A percentile compares a stretch with the other conserved stretches of the same genome.
These are phyloP conservation scores for Eucalyptus sideroxylon DNA, from an alignment of 345 rosid species.

Conservation along the genomic window DNA sequence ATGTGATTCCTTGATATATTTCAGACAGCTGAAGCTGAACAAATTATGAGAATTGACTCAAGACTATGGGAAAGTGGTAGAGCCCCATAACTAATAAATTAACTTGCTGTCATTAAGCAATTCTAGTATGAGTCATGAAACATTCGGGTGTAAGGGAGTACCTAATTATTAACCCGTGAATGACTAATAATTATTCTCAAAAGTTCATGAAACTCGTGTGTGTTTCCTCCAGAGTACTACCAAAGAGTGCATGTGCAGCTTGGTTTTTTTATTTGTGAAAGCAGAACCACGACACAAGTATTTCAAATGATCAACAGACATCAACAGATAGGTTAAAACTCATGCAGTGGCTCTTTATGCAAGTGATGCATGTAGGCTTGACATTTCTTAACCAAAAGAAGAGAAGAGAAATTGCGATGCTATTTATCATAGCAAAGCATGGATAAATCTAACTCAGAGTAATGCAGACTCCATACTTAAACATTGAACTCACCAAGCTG, in stretches of 20 bases:
- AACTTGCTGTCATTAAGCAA: not conserved
- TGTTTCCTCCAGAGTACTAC: not conserved
- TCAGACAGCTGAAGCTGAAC: not conserved
- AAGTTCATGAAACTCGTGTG: not conserved
- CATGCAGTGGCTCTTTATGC: not conserved
- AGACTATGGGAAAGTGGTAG: not conserved
- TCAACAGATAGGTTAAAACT: not conserved
- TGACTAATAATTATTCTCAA: not conserved
- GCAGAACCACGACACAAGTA: not conserved
- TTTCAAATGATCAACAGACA: not conserved
- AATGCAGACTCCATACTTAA: not conserved
- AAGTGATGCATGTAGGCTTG: not conserved
- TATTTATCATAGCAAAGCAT: not conserved
- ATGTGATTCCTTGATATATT: not conserved
- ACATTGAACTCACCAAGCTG: constrained; percentile 68
- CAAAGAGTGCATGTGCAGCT: not conserved
- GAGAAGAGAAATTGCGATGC: not conserved
- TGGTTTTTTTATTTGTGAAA: not conserved
- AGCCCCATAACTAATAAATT: not conserved
- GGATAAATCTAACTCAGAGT: not conserved
- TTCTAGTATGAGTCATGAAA: not conserved
- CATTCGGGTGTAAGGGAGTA: not conserved
- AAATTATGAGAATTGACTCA: not conserved
- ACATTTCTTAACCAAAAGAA: not conserved
- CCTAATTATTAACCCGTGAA: not conserved